phyloP scores from a whole-genome alignment of 2,329 filamentous ascomycete species.

The Corynespora cassiicola region DNA sequence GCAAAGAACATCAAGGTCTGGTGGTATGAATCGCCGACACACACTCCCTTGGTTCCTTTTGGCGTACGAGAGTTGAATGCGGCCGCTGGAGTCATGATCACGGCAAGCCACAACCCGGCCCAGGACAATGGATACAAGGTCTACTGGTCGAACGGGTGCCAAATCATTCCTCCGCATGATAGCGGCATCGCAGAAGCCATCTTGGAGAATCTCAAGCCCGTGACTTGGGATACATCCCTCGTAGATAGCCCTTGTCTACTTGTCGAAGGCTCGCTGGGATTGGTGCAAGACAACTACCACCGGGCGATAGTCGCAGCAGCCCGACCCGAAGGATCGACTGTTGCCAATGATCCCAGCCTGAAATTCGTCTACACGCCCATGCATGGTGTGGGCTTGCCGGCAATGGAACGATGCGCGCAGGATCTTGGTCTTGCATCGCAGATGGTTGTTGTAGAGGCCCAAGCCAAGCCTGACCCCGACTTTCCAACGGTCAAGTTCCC shows the following conservation, averaged over 20 bases:
- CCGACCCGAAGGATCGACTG: conserved; percentile 28
- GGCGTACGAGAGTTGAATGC: conserved; percentile 61
- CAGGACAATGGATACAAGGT: conserved; percentile 73
- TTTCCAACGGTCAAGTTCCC: conserved; percentile 71
- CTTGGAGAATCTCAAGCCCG: conserved; percentile 60
- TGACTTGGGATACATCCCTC: conserved; percentile 54
- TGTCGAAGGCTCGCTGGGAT: conserved; percentile 50
- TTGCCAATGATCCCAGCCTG: conserved; percentile 31
- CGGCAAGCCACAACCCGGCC: conserved; percentile 70
- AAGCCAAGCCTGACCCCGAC: conserved; percentile 66
- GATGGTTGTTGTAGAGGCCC: conserved; percentile 57
- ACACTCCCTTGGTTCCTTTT: conserved; percentile 70
- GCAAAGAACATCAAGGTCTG: conserved; percentile 65
- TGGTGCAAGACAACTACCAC: conserved; percentile 53
- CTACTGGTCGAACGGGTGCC: conserved; percentile 69
- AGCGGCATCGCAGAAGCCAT: conserved; percentile 65
- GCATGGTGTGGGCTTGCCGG: conserved; percentile 61
- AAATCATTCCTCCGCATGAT: conserved; percentile 70
- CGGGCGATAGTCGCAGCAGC: conserved; percentile 50
- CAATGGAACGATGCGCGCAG: conserved; percentile 52
- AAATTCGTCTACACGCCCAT: conserved; percentile 63
- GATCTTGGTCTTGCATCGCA: conserved; percentile 49
- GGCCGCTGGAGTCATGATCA: conserved; percentile 69
- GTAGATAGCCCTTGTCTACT: conserved; percentile 48
- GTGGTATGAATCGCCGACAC: conserved; percentile 62